Evolutionary conservation across 129 eudicot species (phyloP).

Genomic region (Scalesia atractyloides): DNA sequence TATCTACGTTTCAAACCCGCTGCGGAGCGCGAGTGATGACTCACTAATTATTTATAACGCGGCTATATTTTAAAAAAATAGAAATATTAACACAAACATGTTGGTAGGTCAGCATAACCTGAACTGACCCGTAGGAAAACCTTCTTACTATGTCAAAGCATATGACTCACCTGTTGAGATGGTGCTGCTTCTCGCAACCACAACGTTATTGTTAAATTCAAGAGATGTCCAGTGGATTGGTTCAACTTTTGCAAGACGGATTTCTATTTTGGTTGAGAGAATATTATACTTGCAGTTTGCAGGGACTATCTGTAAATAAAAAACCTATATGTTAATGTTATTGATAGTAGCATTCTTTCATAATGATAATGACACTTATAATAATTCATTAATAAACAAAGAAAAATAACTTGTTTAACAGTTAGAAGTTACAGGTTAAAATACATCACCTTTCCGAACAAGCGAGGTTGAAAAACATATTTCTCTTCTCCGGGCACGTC

Average conservation of each 20-base stretch:
- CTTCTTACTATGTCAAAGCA: background rate
- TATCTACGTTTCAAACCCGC: too few species aligned
- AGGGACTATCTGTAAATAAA: slow-evolving; percentile 62
- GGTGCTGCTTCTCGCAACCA: slow-evolving; percentile 42
- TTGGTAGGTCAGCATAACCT: background rate
- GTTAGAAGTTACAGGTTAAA: too few species aligned
- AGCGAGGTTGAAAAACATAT: slow-evolving; percentile 63
- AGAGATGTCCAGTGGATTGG: slow-evolving; percentile 67
- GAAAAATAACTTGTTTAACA: background rate
- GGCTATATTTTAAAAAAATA: background rate
- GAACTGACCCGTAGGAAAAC: background rate
- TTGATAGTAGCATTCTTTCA: background rate
- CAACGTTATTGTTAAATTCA: slow-evolving; percentile 49
- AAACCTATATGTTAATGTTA: slow-evolving; percentile 1
- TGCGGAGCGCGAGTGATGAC: too few species aligned
- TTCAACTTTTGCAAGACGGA: slow-evolving; percentile 85
- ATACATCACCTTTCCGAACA: slow-evolving; percentile 72
- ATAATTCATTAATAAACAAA: background rate
- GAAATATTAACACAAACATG: background rate
- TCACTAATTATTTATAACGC: background rate
- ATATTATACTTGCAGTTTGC: slow-evolving; percentile 66
- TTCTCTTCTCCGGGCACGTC: slow-evolving; percentile 68
- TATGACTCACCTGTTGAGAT: slow-evolving; percentile 46
- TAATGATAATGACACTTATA: background rate
- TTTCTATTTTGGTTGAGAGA: slow-evolving; percentile 81